Percentiles rank a stretch among this genome's conserved stretches.
phyloP scores from a whole-genome alignment of 352 stramenopile species.

The Globisporangium splendens region DNA sequence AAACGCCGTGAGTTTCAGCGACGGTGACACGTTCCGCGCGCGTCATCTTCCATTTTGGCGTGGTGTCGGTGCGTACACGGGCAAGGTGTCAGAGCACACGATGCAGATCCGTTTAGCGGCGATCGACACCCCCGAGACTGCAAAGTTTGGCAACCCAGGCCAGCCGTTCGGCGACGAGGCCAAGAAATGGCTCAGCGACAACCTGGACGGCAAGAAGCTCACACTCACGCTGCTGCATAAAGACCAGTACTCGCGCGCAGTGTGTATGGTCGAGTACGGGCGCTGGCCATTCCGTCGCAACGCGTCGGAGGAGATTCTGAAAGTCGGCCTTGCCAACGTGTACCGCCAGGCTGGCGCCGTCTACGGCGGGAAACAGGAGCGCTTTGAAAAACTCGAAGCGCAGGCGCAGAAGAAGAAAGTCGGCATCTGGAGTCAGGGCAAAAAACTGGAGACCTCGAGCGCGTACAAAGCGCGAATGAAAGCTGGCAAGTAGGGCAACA shows the following conservation, averaged over 20 bases:
- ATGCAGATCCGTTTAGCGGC: constrained; percentile 81
- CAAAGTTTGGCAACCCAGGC: constrained; percentile 76
- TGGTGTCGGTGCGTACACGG: constrained; percentile 32
- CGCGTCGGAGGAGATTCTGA: constrained; percentile 78
- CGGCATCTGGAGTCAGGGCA: constrained; percentile 76
- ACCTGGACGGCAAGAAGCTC: constrained; percentile 47
- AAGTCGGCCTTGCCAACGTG: constrained; percentile 61
- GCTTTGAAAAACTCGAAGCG: constrained; percentile 65
- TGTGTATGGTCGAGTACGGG: constrained; percentile 82
- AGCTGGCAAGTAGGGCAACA: constrained; percentile 13
- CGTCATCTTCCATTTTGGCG: constrained; percentile 58
- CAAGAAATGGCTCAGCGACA: constrained; percentile 59
- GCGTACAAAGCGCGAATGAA: constrained; percentile 77
- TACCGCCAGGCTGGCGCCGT: constrained; percentile 78
- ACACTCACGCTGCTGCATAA: constrained; percentile 78
- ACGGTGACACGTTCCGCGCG: constrained; percentile 83
- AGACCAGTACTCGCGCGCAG: constrained; percentile 81
- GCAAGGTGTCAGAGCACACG: constrained; percentile 76
- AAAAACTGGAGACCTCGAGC: constrained; percentile 64
- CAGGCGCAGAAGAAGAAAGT: constrained; percentile 56
- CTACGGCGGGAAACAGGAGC: constrained; percentile 70
- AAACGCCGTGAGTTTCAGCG: constrained; percentile 52
- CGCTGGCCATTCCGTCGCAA: constrained; percentile 78
- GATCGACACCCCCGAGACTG: constrained; percentile 83
- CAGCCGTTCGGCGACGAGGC: constrained; percentile 80